Conservation (phyloP, 352 stramenopile genomes). For the Globisporangium camurandrum region DNA sequence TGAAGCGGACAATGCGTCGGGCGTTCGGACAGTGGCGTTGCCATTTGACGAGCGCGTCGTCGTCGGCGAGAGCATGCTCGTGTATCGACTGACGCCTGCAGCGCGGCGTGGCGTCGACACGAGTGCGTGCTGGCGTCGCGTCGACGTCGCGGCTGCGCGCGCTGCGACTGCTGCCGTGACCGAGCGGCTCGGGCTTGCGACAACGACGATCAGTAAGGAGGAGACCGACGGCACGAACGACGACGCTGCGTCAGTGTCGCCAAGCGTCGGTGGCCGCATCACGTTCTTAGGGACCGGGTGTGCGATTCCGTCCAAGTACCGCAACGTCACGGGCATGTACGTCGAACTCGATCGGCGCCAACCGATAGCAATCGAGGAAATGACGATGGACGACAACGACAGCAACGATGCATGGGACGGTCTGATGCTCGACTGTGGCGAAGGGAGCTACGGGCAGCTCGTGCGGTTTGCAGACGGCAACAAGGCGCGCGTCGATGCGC, state of each 20-base stretch:
- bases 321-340: conserved; percentile 96
- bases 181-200: conserved; percentile 2
- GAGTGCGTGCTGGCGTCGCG: conserved; percentile 33
- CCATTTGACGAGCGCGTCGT: too few relatives aligned
- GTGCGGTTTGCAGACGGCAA: conserved; percentile 50
- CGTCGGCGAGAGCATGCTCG: conserved; percentile 66
- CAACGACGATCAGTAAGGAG: not conserved
- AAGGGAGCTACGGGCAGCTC: conserved; percentile 94
- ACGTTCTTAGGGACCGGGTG: conserved; percentile 96
- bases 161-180: conserved; percentile 21
- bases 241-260: not conserved
- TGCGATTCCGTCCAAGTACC: conserved; percentile 96
- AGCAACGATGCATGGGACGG: conserved; percentile 19
- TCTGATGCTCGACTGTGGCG: conserved; percentile 95
- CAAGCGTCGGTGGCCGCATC: conserved; percentile 42
- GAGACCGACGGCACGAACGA: not conserved
- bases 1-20: too few relatives aligned
- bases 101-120: conserved; percentile 58
- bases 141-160: conserved; percentile 44
- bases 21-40: too few relatives aligned
- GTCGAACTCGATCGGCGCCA: conserved; percentile 41
- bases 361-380: not conserved
- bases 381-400: not conserved
- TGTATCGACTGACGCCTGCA: conserved; percentile 47
- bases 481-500: conserved; percentile 25